Evolutionary conservation across 2,329 filamentous ascomycete species (phyloP).

Genomic region (Neurospora crassa): DNA sequence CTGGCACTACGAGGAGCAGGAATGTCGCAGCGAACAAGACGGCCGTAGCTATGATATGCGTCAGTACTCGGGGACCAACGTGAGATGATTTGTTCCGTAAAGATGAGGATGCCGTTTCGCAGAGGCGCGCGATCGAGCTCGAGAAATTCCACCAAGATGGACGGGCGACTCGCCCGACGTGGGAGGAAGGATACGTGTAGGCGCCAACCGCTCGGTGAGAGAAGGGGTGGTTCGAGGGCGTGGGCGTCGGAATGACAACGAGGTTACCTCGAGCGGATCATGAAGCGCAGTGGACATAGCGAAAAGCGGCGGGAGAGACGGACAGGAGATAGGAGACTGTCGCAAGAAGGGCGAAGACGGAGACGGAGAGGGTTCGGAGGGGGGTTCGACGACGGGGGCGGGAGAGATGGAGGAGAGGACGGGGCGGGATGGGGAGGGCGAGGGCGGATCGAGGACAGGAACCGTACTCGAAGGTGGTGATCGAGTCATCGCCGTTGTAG

Average conservation of each 20-base stretch:
- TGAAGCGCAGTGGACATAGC: conserved; percentile 13
- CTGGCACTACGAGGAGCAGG: conserved; percentile 88
- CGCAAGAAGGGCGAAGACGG: conserved; percentile 9
- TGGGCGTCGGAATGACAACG: conserved; percentile 12
- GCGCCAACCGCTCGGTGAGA: conserved; percentile 37
- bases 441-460: conserved; percentile 24
- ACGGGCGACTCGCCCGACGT: conserved; percentile 28
- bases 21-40: conserved; percentile 96
- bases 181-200: conserved; percentile 23
- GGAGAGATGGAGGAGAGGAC: conserved; percentile 20
- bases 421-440: conserved; percentile 16
- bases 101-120: conserved; percentile 20
- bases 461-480: conserved; percentile 35
- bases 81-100: conserved; percentile 4
- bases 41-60: conserved; percentile 66
- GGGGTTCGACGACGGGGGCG: conserved; percentile 1
- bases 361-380: conserved; percentile 2
- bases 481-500: conserved; percentile 38
- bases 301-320: conserved; percentile 5
- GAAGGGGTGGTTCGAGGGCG: conserved; percentile 12
- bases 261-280: conserved; percentile 14
- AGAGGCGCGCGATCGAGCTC: conserved; percentile 17
- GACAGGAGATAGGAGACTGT: conserved; percentile 1
- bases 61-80: conserved; percentile 37
- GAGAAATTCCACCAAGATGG: conserved; percentile 20